These are phyloP conservation scores for Wickerhamia fluorescens DNA, from an alignment of 805 yeast genomes.

Conservation along the genomic window DNA sequence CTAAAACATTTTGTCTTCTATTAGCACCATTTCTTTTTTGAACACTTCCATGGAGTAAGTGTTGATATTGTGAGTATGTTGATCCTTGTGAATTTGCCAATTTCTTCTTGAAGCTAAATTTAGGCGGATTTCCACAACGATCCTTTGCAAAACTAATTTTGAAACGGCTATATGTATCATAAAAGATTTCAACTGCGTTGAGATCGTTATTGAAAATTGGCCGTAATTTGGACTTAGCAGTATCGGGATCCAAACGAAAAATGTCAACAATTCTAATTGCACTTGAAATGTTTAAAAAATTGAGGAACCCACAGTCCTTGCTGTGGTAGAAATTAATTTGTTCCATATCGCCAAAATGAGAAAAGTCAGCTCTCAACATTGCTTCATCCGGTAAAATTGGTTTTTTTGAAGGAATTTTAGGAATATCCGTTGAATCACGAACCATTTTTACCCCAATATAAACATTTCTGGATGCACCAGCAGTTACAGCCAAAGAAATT, in stretches of 20 bases:
- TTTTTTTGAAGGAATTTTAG: slow-evolving; percentile 2
- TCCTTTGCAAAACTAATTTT: slow-evolving; percentile 70
- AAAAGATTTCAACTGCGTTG: slow-evolving; percentile 25
- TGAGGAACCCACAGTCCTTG: slow-evolving; percentile 68
- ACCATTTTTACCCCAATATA: slow-evolving; percentile 55
- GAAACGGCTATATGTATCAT: slow-evolving; percentile 43
- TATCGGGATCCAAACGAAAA: slow-evolving; percentile 28
- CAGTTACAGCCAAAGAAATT: slow-evolving; percentile 56
- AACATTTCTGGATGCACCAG: slow-evolving; percentile 72
- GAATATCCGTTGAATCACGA: slow-evolving; percentile 6
- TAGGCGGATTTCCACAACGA: slow-evolving; percentile 73
- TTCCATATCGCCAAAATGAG: slow-evolving; percentile 62
- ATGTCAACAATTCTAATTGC: slow-evolving; percentile 61
- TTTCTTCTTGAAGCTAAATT: slow-evolving; percentile 39
- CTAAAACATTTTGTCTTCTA: too few relatives aligned
- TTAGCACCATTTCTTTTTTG: slow-evolving; percentile 2
- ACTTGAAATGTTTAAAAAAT: slow-evolving; percentile 54
- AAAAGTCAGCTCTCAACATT: slow-evolving; percentile 52
- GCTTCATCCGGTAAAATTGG: slow-evolving; percentile 32
- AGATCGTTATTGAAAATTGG: slow-evolving; percentile 16
- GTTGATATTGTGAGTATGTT: slow-evolving; percentile 8
- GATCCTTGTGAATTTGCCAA: slow-evolving; percentile 18
- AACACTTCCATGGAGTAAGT: slow-evolving; percentile 8
- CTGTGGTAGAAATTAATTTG: slow-evolving; percentile 68
- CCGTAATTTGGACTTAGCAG: slow-evolving; percentile 24